Evolutionary conservation across 139 green algal genomes (phyloP).

Genomic region (Ettlia oleoabundans): DNA sequence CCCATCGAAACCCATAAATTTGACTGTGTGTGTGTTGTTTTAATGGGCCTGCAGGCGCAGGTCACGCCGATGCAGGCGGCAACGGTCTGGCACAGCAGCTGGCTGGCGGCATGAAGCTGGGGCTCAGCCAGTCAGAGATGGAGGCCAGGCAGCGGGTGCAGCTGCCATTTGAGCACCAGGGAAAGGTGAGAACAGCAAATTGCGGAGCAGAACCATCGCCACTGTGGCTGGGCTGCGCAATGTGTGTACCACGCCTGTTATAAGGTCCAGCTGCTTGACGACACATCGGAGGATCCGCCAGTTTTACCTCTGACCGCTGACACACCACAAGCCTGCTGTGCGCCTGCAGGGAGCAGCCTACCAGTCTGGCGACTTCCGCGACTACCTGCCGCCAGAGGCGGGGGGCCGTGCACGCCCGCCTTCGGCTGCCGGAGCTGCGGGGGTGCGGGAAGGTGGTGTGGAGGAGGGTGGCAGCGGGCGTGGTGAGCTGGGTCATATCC

Average conservation of each 20-base stretch:
- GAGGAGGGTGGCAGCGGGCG: not conserved
- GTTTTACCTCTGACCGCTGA: not conserved
- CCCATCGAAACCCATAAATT: too few relatives aligned
- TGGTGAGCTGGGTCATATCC: conserved; percentile 68
- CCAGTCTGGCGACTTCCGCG: conserved; percentile 54
- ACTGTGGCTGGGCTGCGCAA: not conserved
- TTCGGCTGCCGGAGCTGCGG: not conserved
- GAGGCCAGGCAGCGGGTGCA: conserved; percentile 59
- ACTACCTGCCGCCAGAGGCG: conserved; percentile 71
- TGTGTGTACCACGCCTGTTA: not conserved
- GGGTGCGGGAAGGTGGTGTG: not conserved
- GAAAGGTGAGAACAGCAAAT: conserved; percentile 35
- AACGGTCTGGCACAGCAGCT: conserved; percentile 14
- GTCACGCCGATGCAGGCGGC: not conserved
- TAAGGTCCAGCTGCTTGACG: too few relatives aligned
- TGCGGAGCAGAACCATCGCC: too few relatives aligned
- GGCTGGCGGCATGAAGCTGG: conserved; percentile 44
- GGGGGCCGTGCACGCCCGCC: conserved; percentile 45
- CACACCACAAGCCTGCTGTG: not conserved
- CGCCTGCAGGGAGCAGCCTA: conserved; percentile 9
- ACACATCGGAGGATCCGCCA: not conserved
- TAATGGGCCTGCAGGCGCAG: not conserved
- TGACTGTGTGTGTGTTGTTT: too few relatives aligned
- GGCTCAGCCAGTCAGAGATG: conserved; percentile 50
- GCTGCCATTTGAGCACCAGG: conserved; percentile 79